Percentiles rank a stretch among this genome's conserved stretches.
These are phyloP conservation scores for Populus hybrid DNA, from an alignment of 441 rosid species.

Conservation along the genomic window DNA sequence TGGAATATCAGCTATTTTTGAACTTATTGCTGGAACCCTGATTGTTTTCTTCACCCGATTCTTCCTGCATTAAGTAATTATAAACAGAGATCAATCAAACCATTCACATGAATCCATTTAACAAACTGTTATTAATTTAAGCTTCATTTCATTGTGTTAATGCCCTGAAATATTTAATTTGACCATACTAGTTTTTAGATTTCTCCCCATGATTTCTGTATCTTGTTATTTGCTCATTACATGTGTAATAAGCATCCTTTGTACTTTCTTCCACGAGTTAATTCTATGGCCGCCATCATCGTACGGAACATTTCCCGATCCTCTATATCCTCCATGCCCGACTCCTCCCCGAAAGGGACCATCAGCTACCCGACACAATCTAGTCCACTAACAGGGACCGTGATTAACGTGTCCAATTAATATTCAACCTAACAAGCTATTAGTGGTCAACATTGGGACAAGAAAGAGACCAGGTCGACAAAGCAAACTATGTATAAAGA, in stretches of 20 bases:
- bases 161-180: too few relatives aligned
- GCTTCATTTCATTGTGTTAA: background rate
- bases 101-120: background rate
- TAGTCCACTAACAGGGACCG: background rate
- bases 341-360: background rate
- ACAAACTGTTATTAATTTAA: background rate
- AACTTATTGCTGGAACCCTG: constrained; percentile 85
- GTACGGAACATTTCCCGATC: too few relatives aligned
- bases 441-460: constrained; percentile 21
- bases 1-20: constrained; percentile 92
- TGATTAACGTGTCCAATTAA: background rate
- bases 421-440: background rate
- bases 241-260: too few relatives aligned
- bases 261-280: too few relatives aligned
- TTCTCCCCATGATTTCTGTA: too few relatives aligned
- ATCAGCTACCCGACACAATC: background rate
- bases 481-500: background rate
- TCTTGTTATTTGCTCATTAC: too few relatives aligned
- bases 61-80: constrained; percentile 39
- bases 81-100: background rate
- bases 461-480: background rate
- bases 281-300: too few relatives aligned
- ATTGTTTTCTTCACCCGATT: constrained; percentile 69
- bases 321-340: background rate
- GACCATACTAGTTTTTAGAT: too few relatives aligned